A percentile compares a stretch with the other conserved stretches of the same genome.
Conservation (phyloP, 2,329 filamentous ascomycete species). For the Teratosphaeria zuluensis region DNA sequence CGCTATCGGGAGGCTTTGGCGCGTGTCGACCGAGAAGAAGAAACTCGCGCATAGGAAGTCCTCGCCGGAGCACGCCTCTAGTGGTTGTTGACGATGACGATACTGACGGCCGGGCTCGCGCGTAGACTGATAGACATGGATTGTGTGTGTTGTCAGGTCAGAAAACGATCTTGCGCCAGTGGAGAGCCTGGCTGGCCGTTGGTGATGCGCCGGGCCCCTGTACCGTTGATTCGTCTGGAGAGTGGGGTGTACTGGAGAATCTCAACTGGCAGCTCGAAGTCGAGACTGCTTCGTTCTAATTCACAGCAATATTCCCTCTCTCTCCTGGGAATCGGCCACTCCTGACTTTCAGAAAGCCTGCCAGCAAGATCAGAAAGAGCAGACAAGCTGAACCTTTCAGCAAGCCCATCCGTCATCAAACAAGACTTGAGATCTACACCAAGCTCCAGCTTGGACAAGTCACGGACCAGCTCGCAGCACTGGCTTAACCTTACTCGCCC, state of each 20-base stretch:
- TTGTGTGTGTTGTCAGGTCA: background rate
- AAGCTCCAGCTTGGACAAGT: background rate
- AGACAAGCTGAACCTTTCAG: background rate
- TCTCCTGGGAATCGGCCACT: background rate
- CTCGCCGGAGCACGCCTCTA: background rate
- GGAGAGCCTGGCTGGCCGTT: background rate
- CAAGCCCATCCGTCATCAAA: background rate
- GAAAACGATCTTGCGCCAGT: background rate
- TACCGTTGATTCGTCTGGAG: background rate
- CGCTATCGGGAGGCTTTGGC: constrained; percentile 1
- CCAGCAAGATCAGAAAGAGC: background rate
- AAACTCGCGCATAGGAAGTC: background rate
- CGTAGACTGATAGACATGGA: background rate
- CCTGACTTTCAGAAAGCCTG: background rate
- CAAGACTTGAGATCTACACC: background rate
- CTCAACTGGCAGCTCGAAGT: background rate
- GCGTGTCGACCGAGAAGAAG: background rate
- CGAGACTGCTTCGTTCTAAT: background rate
- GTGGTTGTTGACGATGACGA: background rate
- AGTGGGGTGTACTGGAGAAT: background rate
- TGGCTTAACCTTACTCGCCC: background rate
- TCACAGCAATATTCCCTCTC: background rate
- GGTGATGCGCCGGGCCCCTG: background rate
- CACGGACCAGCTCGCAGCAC: background rate
- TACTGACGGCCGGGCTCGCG: background rate